phyloP scores from a whole-genome alignment of 2,329 filamentous ascomycete genomes.

The Ceratocystis albifundus region DNA sequence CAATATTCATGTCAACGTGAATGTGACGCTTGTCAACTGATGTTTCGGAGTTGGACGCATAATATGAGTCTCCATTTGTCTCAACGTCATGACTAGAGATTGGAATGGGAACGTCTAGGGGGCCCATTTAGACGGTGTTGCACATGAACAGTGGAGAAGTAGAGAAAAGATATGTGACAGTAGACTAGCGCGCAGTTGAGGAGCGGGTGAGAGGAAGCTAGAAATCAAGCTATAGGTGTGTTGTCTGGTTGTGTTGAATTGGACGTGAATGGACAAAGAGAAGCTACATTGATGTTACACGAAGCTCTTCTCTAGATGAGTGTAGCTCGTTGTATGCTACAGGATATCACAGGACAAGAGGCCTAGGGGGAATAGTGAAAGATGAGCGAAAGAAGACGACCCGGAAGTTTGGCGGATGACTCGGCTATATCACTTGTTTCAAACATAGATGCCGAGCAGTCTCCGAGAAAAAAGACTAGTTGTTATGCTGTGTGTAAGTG shows the following conservation, averaged over 20 bases:
- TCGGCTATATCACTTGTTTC: neutral
- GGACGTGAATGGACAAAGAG: neutral
- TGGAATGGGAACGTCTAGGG: neutral
- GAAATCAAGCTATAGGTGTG: neutral
- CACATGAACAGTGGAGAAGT: neutral
- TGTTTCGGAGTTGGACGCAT: neutral
- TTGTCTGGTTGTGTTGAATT: neutral
- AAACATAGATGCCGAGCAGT: neutral
- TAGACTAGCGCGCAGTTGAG: conserved; percentile 5
- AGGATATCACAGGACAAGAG: neutral
- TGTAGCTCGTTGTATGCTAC: neutral
- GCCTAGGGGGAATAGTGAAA: neutral
- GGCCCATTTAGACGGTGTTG: neutral
- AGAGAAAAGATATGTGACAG: neutral
- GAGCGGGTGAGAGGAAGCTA: neutral
- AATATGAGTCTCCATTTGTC: neutral
- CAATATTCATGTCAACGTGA: neutral
- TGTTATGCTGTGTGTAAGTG: neutral
- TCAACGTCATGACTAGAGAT: neutral
- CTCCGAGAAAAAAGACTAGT: neutral
- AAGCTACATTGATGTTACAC: neutral
- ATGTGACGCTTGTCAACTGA: conserved; percentile 8
- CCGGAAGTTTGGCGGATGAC: neutral
- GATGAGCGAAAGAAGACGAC: neutral
- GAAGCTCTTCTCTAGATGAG: neutral